phyloP scores from a whole-genome alignment of 257 asterid species.

The Fraxinus quadrangulata region DNA sequence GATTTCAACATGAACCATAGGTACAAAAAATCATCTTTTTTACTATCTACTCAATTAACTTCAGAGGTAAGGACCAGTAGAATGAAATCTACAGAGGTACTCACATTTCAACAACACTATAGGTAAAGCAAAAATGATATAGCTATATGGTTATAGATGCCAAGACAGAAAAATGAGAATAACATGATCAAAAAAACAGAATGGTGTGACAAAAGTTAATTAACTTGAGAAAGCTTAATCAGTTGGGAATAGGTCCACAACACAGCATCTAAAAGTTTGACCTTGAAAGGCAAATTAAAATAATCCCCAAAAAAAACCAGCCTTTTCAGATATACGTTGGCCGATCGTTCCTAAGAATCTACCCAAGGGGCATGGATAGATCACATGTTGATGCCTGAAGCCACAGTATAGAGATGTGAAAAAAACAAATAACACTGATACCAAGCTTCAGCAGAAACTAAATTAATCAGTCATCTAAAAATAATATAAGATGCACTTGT shows the following conservation, averaged over 20 bases:
- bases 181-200: conserved; percentile 9
- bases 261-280: conserved; percentile 5
- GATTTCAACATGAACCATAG: conserved; percentile 9
- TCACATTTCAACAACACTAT: not conserved
- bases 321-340: conserved; percentile 2
- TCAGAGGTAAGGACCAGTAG: conserved; percentile 2
- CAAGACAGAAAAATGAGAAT: conserved; percentile 14
- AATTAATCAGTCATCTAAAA: not conserved
- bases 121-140: not conserved
- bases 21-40: conserved; percentile 5
- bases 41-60: conserved; percentile 5
- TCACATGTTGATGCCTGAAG: not conserved
- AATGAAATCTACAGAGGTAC: not conserved
- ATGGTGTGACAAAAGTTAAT: not conserved
- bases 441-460: not conserved
- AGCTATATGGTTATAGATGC: not conserved
- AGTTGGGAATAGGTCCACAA: not conserved
- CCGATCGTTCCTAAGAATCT: conserved; percentile 9
- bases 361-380: conserved; percentile 3
- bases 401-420: not conserved
- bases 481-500: too few species aligned
- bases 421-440: not conserved
- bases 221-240: not conserved
- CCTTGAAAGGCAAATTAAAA: not conserved
- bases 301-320: conserved; percentile 1